Conservation (phyloP, 371 early-diverging fungal species). For the Funneliformis caledonium region DNA sequence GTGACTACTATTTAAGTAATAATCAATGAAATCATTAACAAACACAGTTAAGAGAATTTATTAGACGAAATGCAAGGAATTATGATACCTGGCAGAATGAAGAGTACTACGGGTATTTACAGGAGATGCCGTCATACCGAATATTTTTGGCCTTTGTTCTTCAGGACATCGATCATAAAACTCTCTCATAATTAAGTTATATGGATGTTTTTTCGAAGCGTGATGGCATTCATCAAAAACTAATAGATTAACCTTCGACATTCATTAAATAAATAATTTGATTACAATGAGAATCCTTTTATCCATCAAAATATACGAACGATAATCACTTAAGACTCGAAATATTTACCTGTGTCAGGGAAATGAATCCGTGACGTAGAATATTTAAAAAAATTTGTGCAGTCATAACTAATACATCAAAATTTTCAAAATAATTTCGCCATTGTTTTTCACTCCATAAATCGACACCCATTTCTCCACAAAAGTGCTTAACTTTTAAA, state of each 20-base stretch:
- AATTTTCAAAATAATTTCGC: slow-evolving; percentile 57
- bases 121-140: slow-evolving; percentile 96
- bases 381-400: slow-evolving; percentile 83
- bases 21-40: neutral
- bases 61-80: neutral
- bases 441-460: slow-evolving; percentile 65
- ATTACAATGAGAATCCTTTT: neutral
- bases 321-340: neutral
- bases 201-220: slow-evolving; percentile 80
- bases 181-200: slow-evolving; percentile 83
- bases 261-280: neutral
- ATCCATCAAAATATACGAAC: no score
- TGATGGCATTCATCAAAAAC: slow-evolving; percentile 97
- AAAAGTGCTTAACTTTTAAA: slow-evolving; percentile 61
- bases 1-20: slow-evolving; percentile 47
- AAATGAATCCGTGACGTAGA: slow-evolving; percentile 70
- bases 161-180: slow-evolving; percentile 68
- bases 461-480: slow-evolving; percentile 74
- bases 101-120: slow-evolving; percentile 57
- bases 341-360: slow-evolving; percentile 60
- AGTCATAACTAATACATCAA: slow-evolving; percentile 85
- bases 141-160: slow-evolving; percentile 73
- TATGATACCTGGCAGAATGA: slow-evolving; percentile 51
- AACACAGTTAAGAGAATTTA: neutral
- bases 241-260: slow-evolving; percentile 69